Conservation (phyloP, 176 grass and related monocot species). For the Chrysopogon serrulatus region DNA sequence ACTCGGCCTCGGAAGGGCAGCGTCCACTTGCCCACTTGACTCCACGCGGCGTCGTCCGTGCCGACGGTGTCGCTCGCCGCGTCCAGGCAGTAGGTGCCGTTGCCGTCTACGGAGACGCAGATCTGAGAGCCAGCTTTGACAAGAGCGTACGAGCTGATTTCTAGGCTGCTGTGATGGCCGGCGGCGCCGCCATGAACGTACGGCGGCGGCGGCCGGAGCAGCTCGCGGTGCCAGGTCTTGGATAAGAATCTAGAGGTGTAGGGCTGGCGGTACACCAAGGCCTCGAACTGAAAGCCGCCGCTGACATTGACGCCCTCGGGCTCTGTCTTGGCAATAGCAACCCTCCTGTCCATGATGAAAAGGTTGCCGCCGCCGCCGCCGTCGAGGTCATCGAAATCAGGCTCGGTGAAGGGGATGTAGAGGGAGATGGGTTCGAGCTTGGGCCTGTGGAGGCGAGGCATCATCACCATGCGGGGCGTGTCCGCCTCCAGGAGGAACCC, state of each 20-base stretch:
- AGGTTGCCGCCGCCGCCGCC: background rate
- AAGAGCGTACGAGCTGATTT: background rate
- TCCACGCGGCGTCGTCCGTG: no score
- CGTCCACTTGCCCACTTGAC: background rate
- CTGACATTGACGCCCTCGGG: background rate
- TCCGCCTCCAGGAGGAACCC: background rate
- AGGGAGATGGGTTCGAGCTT: background rate
- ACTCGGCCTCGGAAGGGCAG: background rate
- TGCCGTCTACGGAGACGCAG: background rate
- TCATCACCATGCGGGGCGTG: background rate
- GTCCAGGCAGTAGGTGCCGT: background rate
- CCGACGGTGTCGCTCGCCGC: background rate
- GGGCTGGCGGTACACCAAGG: background rate
- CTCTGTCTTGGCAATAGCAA: background rate
- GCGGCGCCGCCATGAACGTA: no score
- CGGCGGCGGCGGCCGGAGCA: no score
- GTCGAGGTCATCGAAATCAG: background rate
- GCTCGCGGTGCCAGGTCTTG: background rate
- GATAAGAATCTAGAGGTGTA: accelerated
- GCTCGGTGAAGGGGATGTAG: background rate
- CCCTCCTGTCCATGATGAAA: background rate
- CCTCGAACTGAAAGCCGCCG: background rate
- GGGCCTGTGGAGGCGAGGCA: background rate
- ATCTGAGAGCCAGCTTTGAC: background rate
- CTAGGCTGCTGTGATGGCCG: background rate